A percentile compares a stretch with the other conserved stretches of the same genome.
Evolutionary conservation across 441 rosid species (phyloP).

Genomic region (Pelargonium citronellum): DNA sequence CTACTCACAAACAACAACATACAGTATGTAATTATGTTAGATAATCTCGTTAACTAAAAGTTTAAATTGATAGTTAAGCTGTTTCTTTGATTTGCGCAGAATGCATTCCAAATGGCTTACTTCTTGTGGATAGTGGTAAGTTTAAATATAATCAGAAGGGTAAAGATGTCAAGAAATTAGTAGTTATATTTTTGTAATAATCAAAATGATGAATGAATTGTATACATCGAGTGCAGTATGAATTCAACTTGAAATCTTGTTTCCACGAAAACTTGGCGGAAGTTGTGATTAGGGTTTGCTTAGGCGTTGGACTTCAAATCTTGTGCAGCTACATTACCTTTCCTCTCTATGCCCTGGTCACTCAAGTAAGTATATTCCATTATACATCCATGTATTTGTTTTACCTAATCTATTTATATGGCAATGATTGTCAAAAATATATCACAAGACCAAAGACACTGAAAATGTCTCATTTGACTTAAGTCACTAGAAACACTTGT

Average conservation of each 20-base stretch:
- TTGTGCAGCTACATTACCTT: constrained; percentile 36
- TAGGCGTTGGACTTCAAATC: constrained; percentile 27
- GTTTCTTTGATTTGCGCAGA: no score
- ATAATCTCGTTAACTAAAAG: no score
- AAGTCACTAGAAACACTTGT: no score
- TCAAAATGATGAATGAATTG: neutral
- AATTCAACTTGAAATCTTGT: constrained; percentile 32
- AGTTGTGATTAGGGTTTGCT: constrained; percentile 21
- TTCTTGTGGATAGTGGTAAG: constrained; percentile 36
- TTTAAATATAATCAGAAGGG: neutral
- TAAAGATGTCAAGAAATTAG: neutral
- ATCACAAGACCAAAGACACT: no score
- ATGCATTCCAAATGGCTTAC: constrained; percentile 34
- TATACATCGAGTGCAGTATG: constrained; percentile 25
- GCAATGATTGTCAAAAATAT: no score
- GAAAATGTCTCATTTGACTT: no score
- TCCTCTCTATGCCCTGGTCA: constrained; percentile 37
- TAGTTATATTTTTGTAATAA: neutral
- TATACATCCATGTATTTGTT: neutral
- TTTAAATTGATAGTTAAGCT: no score
- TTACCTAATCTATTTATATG: no score
- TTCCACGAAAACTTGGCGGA: constrained; percentile 23
- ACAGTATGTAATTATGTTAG: neutral
- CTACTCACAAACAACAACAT: no score
- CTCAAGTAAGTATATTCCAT: constrained; percentile 25